Evolutionary conservation across 2,329 filamentous ascomycete species (phyloP), one percentile per base, ranked within the genome.

Genomic region (Pseudocercospora macadamiae): DNA sequence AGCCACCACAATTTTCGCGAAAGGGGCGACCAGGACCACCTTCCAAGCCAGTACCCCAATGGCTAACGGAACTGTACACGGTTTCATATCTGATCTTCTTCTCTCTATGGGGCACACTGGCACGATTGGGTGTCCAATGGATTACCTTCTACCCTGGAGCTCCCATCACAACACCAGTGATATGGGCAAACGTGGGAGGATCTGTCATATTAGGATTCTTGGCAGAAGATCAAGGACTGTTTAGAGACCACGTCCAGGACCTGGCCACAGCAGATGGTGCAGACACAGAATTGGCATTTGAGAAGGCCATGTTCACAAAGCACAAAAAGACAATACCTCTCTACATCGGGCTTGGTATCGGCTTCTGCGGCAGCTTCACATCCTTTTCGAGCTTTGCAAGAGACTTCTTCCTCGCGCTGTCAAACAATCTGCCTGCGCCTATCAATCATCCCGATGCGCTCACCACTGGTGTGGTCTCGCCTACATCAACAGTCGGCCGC

Each of bases 161-260:
- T 0, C 91, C 92, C 0, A 79, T 95, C 19, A 79, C 85, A 4
- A 93, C 90, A 55, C 83, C 86, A 51, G 87, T 89, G 1, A 75
- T 96, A 19, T 97, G 93, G 93, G 88, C 92, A 60, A 97, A 97
- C 69, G 88, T 96, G 47, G 85, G 81, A 1, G 93, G 93, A 1
- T 89, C 89, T 55, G 71, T 96, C 0, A 66, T 96, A 58, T 89
- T 97, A 85, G 93, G 95, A 2, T 96, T 96, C 70, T 81, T 97
- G 2, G 78, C 84, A 8, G 90, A 96, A 75, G 91, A 96, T 69
- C 81, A 85, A 62, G 86, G 83, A 67, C 77, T 96, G 5, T 96
- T 96, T 72, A 83, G 83, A 26, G 76, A 85, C 58, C 87, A 89
- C 75, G 88, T 84, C 84, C 44, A 30, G 86, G 84, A 7, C 75